Conservation (phyloP, 129 eudicot genomes). For the Solidago caesia region DNA sequence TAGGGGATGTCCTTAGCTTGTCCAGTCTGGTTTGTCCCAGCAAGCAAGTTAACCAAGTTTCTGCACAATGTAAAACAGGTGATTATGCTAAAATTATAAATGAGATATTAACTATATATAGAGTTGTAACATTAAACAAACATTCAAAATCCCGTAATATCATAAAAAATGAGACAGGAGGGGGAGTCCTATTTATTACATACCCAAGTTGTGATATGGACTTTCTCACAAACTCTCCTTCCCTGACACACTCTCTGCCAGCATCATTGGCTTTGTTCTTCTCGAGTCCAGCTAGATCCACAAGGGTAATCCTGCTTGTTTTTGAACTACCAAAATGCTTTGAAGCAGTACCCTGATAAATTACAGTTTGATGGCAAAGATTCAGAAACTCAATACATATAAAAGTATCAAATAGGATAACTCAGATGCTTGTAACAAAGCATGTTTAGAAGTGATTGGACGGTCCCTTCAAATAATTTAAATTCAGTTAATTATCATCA, state of each 20-base stretch:
- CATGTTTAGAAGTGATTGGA: neutral
- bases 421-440: neutral
- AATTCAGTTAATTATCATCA: neutral
- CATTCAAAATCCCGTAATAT: neutral
- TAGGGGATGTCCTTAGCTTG: conserved; percentile 52
- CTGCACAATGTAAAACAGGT: conserved; percentile 37
- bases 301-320: conserved; percentile 76
- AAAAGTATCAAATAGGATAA: neutral
- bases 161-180: neutral
- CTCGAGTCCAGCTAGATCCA: conserved; percentile 92
- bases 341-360: conserved; percentile 61
- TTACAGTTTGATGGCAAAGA: neutral
- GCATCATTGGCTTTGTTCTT: conserved; percentile 54
- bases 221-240: conserved; percentile 77
- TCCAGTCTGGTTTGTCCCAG: conserved; percentile 48
- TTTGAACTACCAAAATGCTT: conserved; percentile 83
- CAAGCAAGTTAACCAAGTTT: conserved; percentile 80
- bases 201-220: conserved; percentile 94
- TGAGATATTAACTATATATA: no score
- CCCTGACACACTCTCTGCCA: conserved; percentile 54
- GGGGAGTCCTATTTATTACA: conserved; percentile 1
- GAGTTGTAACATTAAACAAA: neutral
- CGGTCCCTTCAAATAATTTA: neutral
- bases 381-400: neutral
- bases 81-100: no score